Base-by-base conservation (phyloP, 176 grass and related monocot genomes). In the Musa schizocarpa region DNA sequence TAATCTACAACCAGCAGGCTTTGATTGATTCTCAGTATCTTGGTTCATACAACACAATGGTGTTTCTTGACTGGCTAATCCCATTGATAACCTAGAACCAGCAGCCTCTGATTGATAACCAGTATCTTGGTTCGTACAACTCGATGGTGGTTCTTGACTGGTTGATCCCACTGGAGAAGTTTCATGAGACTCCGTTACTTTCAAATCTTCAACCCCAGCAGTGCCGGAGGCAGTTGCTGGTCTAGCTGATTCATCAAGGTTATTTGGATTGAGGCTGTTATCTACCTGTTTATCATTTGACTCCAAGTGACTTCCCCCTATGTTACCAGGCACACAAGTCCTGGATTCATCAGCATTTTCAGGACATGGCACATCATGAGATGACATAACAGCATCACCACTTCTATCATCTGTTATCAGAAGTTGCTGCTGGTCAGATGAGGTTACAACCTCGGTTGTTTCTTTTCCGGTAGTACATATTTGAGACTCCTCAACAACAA, bases 11-110 rank as follows among this genome's bases (percentile, higher is more conserved):
- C 65, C 48, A 8, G 24, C 13, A 57, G 79, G 74, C 17, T 63
- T 81, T 69, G 71, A 21, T 78, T 25, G 58, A 24, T 74, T 82
- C 50, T 72, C 82, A 76, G 14, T 81, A 49, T 81, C 74, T 53
- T 85, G 81, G 69, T 74, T 58, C 23, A 56, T 13, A 12, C 74
- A 50, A 78, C 22, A 53, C 22, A 19, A 9, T 29, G 73, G 23
- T 22, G 77, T 62, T 74, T 76, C 75, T 34, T 84, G 78, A 50
- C 68, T 83, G 34, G 59, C 86, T 1, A 87, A 89, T 81, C 88
- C 34, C 34, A 43, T 43, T 43, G 34, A 84, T 57, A 89, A 85
- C 50, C 81, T 74, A 78, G 90, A 80, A 80, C 65, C 48, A 8
- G 24, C 13, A 57, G 79, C 65, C 17, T 63, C 78, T 69, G 71